Evolutionary conservation across 352 stramenopile species (phyloP), one percentile per base, ranked within the genome.

Genomic region (Globisporangium viniferum): DNA sequence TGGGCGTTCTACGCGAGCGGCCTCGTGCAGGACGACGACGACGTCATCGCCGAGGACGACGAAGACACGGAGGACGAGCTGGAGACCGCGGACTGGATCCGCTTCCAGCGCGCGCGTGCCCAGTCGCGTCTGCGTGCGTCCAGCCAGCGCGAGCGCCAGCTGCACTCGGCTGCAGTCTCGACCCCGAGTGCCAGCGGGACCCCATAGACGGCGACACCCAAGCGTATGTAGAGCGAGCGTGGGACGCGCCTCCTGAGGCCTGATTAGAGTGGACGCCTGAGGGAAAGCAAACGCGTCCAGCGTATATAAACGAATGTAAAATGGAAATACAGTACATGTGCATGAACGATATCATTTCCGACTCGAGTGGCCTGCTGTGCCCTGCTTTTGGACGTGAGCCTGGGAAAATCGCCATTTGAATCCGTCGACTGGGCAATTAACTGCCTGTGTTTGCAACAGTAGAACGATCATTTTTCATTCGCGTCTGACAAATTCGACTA

Each of bases 1-100:
- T 84, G 76, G 73, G 81, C 86, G 55, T 91, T 91, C 44, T 91
- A 89, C 73, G 71, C 75, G 57, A 81, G 79, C 69, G 82, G 75
- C 2, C 78, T 91, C 51, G 69, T 87, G 64, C 70, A 85, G 55
- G 75, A 87, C 58, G 74, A 75, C 58, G 74, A 75, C 5, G 59
- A 62, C 35, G 76, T 24, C 54, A 59, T 46, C 51, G 66, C 27
- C 39, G 77, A 77, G 9, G 66, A 72, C 36, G 73, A 69, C 57
- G 77, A 84, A 75, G 82, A 91, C 73, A 84, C 82, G 44, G 81
- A 88, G 56, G 81, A 84, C 61, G 80, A 89, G 64, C 63, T 76
- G 53, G 77, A 87, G 67, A 84, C 78, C 24, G 73, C 79, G 54
- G 76, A 82, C 46, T 89, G 77, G 76, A 81, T 84, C 60, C 70